Conservation (phyloP, 495 filamentous ascomycete species). For the Xylaria curta region DNA sequence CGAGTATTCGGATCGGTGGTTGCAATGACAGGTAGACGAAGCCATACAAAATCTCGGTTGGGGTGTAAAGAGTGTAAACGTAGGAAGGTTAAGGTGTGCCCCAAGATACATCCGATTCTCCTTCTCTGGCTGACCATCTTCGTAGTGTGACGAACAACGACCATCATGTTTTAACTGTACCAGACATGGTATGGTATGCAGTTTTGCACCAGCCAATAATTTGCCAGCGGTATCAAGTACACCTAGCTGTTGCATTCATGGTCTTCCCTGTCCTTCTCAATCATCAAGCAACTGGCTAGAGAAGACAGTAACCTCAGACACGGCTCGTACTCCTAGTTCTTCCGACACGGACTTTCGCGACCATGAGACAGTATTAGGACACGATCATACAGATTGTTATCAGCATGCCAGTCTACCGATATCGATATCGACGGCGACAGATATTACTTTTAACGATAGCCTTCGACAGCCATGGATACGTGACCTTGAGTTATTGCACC, state of each 20-base stretch:
- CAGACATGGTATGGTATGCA: neutral
- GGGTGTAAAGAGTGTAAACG: neutral
- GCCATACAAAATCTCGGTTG: slow-evolving; percentile 5
- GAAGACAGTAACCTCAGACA: neutral
- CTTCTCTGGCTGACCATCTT: neutral
- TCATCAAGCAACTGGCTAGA: neutral
- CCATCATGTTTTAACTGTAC: slow-evolving; percentile 1
- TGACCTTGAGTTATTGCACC: slow-evolving; percentile 35
- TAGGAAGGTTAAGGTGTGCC: neutral
- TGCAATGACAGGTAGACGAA: slow-evolving; percentile 1
- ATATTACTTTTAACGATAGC: neutral
- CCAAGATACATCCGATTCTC: neutral
- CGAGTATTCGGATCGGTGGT: neutral
- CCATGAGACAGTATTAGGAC: neutral
- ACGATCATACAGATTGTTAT: neutral
- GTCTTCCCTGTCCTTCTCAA: neutral
- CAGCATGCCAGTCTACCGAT: neutral
- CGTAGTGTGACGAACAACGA: slow-evolving; percentile 2
- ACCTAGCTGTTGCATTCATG: neutral
- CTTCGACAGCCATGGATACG: neutral
- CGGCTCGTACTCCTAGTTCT: neutral
- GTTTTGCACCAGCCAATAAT: neutral
- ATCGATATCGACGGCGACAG: neutral
- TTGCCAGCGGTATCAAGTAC: neutral
- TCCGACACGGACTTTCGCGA: neutral